A percentile compares a stretch with the other conserved stretches of the same genome.
Evolutionary conservation across 2,329 filamentous ascomycete species (phyloP).

Genomic region (Verticillium albo-atrum): DNA sequence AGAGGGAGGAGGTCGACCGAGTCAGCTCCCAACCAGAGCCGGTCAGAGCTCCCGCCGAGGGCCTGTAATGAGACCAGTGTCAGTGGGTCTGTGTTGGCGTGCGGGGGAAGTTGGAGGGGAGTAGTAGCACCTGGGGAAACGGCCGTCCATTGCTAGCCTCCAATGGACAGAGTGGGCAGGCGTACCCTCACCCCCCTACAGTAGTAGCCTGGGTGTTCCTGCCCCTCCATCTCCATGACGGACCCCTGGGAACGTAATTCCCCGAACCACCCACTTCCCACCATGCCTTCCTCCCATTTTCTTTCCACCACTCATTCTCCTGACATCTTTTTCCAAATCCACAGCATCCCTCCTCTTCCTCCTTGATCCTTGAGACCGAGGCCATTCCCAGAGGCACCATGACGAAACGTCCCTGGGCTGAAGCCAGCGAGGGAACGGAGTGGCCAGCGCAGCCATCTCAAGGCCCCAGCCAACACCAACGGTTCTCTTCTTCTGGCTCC

Average conservation of each 20-base stretch:
- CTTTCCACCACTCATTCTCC: background rate
- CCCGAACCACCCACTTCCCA: background rate
- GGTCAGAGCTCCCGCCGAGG: background rate
- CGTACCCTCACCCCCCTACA: too few relatives aligned
- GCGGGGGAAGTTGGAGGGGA: background rate
- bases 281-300: background rate
- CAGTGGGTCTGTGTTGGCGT: background rate
- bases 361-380: too few relatives aligned
- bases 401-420: slow-evolving; percentile 13
- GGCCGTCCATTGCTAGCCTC: too few relatives aligned
- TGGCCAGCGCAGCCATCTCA: slow-evolving; percentile 7
- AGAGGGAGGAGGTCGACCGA: too few relatives aligned
- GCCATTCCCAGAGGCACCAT: background rate
- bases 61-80: background rate
- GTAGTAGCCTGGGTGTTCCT: too few relatives aligned
- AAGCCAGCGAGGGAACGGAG: slow-evolving; percentile 8
- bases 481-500: background rate
- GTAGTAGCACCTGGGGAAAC: background rate
- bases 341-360: background rate
- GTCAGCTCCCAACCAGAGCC: background rate
- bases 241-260: background rate
- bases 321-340: background rate
- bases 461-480: background rate
- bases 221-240: background rate
- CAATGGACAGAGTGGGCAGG: too few relatives aligned